Evolutionary conservation across 306 rosid species (phyloP).

Genomic region (Carpinus viminea): DNA sequence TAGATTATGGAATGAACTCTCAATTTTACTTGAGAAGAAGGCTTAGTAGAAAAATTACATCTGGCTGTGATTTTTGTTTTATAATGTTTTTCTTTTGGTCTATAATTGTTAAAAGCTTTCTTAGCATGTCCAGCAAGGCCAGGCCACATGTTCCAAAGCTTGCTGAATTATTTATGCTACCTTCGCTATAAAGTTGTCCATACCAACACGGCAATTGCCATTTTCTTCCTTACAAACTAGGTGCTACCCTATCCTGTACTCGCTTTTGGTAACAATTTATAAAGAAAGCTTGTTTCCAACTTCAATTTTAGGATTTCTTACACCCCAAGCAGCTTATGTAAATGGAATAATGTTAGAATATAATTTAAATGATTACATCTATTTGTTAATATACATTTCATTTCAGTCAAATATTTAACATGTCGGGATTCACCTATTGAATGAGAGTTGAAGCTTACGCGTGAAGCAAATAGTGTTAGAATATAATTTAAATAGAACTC

Average conservation of each 20-base stretch:
- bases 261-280: neutral
- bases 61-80: conserved; percentile 38
- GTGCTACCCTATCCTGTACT: too few relatives aligned
- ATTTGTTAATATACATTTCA: too few relatives aligned
- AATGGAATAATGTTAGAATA: conserved; percentile 6
- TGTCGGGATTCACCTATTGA: too few relatives aligned
- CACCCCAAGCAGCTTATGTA: conserved; percentile 28
- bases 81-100: neutral
- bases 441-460: too few relatives aligned
- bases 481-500: too few relatives aligned
- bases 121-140: conserved; percentile 15
- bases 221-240: conserved; percentile 12
- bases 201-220: neutral
- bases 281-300: neutral
- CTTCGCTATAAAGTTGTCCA: neutral
- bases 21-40: conserved; percentile 30
- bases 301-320: conserved; percentile 27
- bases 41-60: conserved; percentile 39
- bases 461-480: too few relatives aligned
- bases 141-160: conserved; percentile 9
- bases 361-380: neutral
- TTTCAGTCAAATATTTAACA: too few relatives aligned
- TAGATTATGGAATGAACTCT: too few relatives aligned
- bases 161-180: conserved; percentile 5
- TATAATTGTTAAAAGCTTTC: neutral